Evolutionary conservation across 257 asterid species (phyloP), one percentile per base, ranked within the genome.

Genomic region (Paraleonurus japonicus): DNA sequence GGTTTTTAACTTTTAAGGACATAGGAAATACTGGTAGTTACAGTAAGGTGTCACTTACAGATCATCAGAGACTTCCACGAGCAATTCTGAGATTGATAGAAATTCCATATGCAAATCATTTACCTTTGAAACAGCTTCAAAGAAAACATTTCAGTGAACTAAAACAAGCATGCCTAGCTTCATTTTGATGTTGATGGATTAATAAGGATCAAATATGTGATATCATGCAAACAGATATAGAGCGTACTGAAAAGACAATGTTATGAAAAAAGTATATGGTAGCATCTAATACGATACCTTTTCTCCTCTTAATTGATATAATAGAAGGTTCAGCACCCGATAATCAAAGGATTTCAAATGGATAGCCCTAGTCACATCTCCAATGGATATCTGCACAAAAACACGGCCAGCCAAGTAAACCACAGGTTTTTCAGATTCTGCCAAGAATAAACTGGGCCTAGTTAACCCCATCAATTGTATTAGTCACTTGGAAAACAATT

Each of bases 101-200:
- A 95, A 95, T 61, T 92, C 95, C 98, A 92, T 92, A 81, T 95
- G 98, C 83, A 81, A 74, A 70, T 94, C 95, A 86, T 89, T 83
- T 61, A 91, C 95, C 99, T 94, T 70, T 78, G 81, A 41, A 77
- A 86, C 81, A 88, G 86, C 88, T 82, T 82, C 82, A 81, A 81
- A 78, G 61, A 80, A 74, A 65, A 75, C 33, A 23, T 65, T 43
- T 51, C 47, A 76, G 55, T 61, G 69, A 79, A 80, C 71, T 41
- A 15, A 28, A 24, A 13, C 43, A 43, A 41, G 35, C 5, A 16
- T n/a, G 37, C 54, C 39, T 35, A 47, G 28, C 57, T 55, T 76
- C 64, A 54, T 47, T 57, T 65, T 64, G 43, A 76, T 41, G n/a
- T 9, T 76, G 37, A 35, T 47, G 70, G 27, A 59, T 26, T 33